Base-by-base conservation (phyloP, 495 filamentous ascomycete species). In the Penicillium alfredii region DNA sequence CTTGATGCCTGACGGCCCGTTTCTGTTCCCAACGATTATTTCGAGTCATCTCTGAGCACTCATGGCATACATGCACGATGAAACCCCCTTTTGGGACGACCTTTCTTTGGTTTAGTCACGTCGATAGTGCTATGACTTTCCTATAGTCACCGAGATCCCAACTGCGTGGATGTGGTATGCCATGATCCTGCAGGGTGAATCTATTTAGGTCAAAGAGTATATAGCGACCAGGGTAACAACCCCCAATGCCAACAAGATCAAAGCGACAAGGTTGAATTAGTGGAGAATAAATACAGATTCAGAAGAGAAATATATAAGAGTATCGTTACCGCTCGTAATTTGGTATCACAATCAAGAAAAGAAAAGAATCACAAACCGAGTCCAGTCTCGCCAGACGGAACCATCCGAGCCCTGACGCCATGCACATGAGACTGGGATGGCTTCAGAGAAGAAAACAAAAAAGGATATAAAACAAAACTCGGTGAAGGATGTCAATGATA, bases 291-390 rank as follows among this genome's bases (percentile, higher is more conserved):
- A 55, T 59, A 60, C 49, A 60, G 46, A 42, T 47, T 46, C 38
- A 64, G 53, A 55, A 56, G 45, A n/a, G n/a, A n/a, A n/a, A n/a
- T n/a, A 34, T 48, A 58, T 44, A 50, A 37, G 41, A 16, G 20
- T 43, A 31, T 60, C 60, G 44, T 56, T 48, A 35, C 28, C 33
- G 60, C 54, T 58, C 52, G 42, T 63, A 61, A 56, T 51, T 51
- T 65, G 61, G 59, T 65, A 63, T 65, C 58, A 51, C 49, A 45
- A 14, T 40, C 15, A 44, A 31, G 12, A 22, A 30, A 44, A 12
- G 40, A 22, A 48, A 40, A 30, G 17, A 30, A 40, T 41, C 37
- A n/a, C 43, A 29, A 40, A 29, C 27, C 26, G 31, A 30, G n/a
- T n/a, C n/a, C n/a, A n/a, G n/a, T n/a, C n/a, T n/a, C n/a, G n/a